Conservation (phyloP, 1,139 yeast species). For the Zygotorulaspora mrakii region DNA sequence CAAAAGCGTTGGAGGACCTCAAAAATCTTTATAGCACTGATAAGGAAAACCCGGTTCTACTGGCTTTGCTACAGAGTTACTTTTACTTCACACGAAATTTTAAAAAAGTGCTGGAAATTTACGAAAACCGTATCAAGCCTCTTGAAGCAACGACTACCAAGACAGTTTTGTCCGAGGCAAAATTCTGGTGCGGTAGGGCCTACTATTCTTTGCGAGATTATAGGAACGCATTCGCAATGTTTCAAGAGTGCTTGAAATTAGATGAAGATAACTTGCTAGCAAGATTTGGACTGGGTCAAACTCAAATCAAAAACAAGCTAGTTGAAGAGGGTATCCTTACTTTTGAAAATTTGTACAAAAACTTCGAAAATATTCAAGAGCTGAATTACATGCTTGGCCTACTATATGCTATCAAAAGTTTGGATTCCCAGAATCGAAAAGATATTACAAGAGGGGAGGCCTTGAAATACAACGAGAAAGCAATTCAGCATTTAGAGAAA, state of each 20-base stretch:
- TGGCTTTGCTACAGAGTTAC: conserved; percentile 49
- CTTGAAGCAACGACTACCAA: conserved; percentile 27
- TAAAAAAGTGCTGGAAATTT: conserved; percentile 54
- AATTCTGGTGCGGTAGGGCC: conserved; percentile 84
- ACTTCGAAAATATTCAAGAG: conserved; percentile 68
- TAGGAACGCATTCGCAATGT: conserved; percentile 65
- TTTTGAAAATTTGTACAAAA: conserved; percentile 68
- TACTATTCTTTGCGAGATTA: conserved; percentile 57
- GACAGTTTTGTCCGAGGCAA: conserved; percentile 64
- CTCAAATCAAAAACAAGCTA: conserved; percentile 71
- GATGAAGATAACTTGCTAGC: conserved; percentile 65
- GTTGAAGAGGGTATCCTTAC: conserved; percentile 82
- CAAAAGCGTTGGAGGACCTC: conserved; percentile 41
- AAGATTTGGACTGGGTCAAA: conserved; percentile 79
- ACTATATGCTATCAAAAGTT: conserved; percentile 53
- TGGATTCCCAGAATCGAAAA: conserved; percentile 24
- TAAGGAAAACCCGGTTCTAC: conserved; percentile 41
- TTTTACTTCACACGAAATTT: conserved; percentile 59
- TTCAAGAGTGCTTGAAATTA: conserved; percentile 63
- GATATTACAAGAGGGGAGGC: conserved; percentile 21
- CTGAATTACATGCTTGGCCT: conserved; percentile 73
- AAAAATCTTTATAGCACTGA: conserved; percentile 28
- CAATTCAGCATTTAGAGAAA: conserved; percentile 66
- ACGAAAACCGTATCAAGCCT: conserved; percentile 47
- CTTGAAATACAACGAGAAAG: conserved; percentile 41